Conservation (phyloP, 345 rosid genomes). For the Camelina laxa region DNA sequence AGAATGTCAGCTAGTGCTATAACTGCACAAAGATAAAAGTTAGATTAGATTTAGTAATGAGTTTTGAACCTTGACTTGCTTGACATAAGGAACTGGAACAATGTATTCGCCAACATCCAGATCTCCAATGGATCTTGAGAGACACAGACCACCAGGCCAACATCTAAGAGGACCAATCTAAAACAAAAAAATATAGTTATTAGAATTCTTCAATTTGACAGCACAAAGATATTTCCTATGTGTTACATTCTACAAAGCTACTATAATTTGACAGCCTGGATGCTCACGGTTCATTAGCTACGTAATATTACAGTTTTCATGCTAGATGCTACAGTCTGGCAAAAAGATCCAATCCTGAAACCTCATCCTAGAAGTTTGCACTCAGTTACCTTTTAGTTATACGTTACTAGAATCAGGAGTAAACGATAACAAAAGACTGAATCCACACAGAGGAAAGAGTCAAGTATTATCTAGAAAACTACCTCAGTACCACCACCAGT, state of each 20-base stretch:
- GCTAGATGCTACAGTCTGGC: not conserved
- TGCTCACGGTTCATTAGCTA: not conserved
- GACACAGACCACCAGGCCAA: conserved; percentile 99
- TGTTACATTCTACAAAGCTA: conserved; percentile 1
- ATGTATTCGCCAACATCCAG: conserved; percentile 94
- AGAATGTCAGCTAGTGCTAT: not conserved
- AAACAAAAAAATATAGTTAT: conserved; percentile 35
- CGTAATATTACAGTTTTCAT: not conserved
- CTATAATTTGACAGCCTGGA: conserved; percentile 9
- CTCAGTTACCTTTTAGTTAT: not conserved
- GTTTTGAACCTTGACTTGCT: conserved; percentile 88
- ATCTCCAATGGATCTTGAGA: conserved; percentile 98
- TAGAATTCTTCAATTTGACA: conserved; percentile 22
- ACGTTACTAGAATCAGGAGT: conserved; percentile 8
- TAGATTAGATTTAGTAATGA: conserved; percentile 1
- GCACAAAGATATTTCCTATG: not conserved
- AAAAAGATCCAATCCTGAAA: not conserved
- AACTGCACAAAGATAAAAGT: not conserved
- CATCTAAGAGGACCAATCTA: conserved; percentile 99
- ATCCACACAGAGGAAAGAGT: not conserved
- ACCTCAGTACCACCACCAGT: conserved; percentile 99
- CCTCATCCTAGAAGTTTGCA: not conserved
- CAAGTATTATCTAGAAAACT: conserved; percentile 34
- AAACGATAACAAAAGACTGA: not conserved
- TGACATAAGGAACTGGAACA: conserved; percentile 97